Conservation (phyloP, 2,329 filamentous ascomycete species). For the Boeremia exigua region DNA sequence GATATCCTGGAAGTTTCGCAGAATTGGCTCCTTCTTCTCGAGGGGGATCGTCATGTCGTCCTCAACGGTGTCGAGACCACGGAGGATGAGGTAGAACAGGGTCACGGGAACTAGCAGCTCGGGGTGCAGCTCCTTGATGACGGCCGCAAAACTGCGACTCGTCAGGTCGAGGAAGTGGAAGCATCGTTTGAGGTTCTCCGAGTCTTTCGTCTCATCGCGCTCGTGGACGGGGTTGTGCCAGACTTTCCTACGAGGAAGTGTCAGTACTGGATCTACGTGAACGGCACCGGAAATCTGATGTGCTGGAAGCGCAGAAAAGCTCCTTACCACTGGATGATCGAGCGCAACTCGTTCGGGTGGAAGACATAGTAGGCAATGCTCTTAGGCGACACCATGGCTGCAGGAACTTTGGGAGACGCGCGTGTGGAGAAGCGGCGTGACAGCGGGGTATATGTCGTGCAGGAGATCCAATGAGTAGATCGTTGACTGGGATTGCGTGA, state of each 20-base stretch:
- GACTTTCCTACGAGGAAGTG: conserved; percentile 72
- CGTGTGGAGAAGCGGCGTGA: conserved; percentile 9
- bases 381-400: conserved; percentile 45
- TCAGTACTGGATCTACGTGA: conserved; percentile 13
- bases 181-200: conserved; percentile 76
- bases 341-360: conserved; percentile 78
- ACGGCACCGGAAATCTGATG: not conserved
- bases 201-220: conserved; percentile 78
- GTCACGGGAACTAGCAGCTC: conserved; percentile 89
- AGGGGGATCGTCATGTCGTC: conserved; percentile 94
- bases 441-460: conserved; percentile 5
- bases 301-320: not conserved
- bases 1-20: conserved; percentile 80
- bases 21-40: conserved; percentile 80
- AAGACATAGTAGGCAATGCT: conserved; percentile 73
- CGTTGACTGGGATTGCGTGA: conserved; percentile 3
- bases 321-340: conserved; percentile 87
- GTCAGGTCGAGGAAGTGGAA: conserved; percentile 86
- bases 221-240: conserved; percentile 95
- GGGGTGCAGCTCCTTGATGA: conserved; percentile 94
- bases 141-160: conserved; percentile 88
- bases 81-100: conserved; percentile 91
- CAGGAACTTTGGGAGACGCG: conserved; percentile 19
- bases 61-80: conserved; percentile 96
- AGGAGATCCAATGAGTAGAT: conserved; percentile 11